Evolutionary conservation across 305 asterid genomes (phyloP), one percentile per base, ranked within the genome.

Genomic region (Striga hermonthica): DNA sequence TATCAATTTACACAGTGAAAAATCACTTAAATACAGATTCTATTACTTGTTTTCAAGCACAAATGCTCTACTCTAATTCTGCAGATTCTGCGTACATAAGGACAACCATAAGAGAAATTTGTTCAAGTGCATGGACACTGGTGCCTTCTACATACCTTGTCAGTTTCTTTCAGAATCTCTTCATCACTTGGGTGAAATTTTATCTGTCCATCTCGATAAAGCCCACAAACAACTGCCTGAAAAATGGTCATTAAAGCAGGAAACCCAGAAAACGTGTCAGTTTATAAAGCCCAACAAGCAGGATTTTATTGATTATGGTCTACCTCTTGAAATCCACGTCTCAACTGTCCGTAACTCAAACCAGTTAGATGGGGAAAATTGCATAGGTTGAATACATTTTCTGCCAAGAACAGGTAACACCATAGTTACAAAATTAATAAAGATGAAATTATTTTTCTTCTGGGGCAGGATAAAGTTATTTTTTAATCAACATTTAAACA

Each of bases 301-400:
- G 28, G 50, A 59, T 71, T 59, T 62, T 49, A 58, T 45, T 38
- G 6, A 7, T 52, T 57, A 62, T 9, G 54, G 57, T 69, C 64
- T 80, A 93, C 99, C 96, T 90, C 91, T 80, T 84, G 95, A 74
- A 90, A 93, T 62, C 92, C 95, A 66, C 88, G 80, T 72, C 97
- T 86, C 76, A 93, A 49, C 79, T 82, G 82, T 78, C 83, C 76
- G 75, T 90, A 93, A 37, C 67, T 83, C 60, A 93, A 70, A 41
- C 99, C 99, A 28, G 69, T 83, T 60, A 93, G 79, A 76, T 90
- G 83, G 54, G 95, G 88, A 71, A 90, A 93, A 79, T 80, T 81
- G 82, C 94, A 78, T 40, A 93, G 96, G 78, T 93, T 90, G 88
- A 93, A 93, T 22, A 93, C 97, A 61, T 93, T 93, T 84, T 90